Conservation (phyloP, 768 basidiomycete species). For the Russula dissimulans region DNA sequence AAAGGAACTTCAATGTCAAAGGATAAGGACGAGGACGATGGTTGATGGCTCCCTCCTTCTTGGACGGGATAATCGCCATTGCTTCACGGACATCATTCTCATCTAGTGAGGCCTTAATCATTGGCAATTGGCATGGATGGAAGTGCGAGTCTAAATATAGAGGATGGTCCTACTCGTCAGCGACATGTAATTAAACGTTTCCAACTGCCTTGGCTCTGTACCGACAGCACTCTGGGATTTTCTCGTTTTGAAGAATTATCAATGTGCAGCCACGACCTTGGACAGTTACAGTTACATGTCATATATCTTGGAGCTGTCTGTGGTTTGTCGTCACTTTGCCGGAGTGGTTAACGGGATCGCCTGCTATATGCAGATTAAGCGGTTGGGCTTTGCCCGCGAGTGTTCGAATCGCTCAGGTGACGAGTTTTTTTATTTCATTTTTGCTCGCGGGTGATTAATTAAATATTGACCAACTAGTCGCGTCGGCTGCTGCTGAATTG, state of each 20-base stretch:
- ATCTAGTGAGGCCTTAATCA: no score
- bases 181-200: background rate
- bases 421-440: slow-evolving; percentile 17
- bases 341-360: slow-evolving; percentile 78
- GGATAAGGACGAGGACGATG: slow-evolving; percentile 35
- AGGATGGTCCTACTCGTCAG: background rate
- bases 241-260: no score
- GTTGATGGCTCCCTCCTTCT: background rate
- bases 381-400: slow-evolving; percentile 28
- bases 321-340: slow-evolving; percentile 61
- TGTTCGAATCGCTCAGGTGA: slow-evolving; percentile 29
- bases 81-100: no score
- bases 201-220: background rate
- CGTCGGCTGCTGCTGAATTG: background rate
- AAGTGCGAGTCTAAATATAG: no score
- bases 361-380: slow-evolving; percentile 29
- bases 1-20: slow-evolving; percentile 82
- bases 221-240: background rate
- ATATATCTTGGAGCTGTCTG: background rate
- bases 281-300: background rate
- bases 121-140: no score
- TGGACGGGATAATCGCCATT: background rate
- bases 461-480: background rate
- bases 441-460: background rate
- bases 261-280: no score